Evolutionary conservation across 495 filamentous ascomycete genomes (phyloP).

Genomic region (Neurospora intermedia): DNA sequence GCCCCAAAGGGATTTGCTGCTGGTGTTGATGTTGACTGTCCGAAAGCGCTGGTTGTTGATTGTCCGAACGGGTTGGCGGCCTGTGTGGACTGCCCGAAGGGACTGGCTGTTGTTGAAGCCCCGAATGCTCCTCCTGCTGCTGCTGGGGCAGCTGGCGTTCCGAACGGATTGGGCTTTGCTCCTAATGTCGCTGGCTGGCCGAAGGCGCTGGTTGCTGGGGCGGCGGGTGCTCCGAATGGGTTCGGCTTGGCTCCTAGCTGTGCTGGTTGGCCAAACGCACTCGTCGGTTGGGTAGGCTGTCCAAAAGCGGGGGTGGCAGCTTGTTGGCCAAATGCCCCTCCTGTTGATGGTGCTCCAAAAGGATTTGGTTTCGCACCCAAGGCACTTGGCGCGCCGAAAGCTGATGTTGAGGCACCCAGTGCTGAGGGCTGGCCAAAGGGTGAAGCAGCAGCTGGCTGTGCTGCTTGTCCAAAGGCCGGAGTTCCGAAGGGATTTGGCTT

Average conservation of each 20-base stretch:
- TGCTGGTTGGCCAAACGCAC: conserved; percentile 23
- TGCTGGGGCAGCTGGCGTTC: conserved; percentile 3
- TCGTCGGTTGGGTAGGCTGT: conserved; percentile 21
- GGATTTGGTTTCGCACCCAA: conserved; percentile 31
- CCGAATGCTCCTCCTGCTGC: conserved; percentile 2
- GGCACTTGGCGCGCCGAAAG: conserved; percentile 6
- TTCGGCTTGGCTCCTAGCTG: conserved; percentile 19
- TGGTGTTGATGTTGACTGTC: not conserved
- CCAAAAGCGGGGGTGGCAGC: conserved; percentile 26
- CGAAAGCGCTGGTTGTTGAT: not conserved
- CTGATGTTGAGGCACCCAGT: conserved; percentile 14
- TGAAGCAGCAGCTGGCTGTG: conserved; percentile 22
- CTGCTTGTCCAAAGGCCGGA: conserved; percentile 31
- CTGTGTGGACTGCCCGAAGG: conserved; percentile 11
- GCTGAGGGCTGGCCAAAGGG: conserved; percentile 33
- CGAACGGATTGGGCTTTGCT: conserved; percentile 19
- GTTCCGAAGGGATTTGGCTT: conserved; percentile 31
- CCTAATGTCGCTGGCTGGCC: conserved; percentile 9
- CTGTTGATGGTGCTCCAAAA: conserved; percentile 26
- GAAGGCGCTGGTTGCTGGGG: not conserved
- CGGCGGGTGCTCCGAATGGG: conserved; percentile 9
- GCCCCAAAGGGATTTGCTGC: conserved; percentile 8
- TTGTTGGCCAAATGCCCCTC: conserved; percentile 30
- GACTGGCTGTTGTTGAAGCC: not conserved
- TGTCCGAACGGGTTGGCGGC: conserved; percentile 6